These are phyloP conservation scores for Tillandsia leiboldiana DNA, from an alignment of 176 grass and related monocot genomes.

Conservation along the genomic window DNA sequence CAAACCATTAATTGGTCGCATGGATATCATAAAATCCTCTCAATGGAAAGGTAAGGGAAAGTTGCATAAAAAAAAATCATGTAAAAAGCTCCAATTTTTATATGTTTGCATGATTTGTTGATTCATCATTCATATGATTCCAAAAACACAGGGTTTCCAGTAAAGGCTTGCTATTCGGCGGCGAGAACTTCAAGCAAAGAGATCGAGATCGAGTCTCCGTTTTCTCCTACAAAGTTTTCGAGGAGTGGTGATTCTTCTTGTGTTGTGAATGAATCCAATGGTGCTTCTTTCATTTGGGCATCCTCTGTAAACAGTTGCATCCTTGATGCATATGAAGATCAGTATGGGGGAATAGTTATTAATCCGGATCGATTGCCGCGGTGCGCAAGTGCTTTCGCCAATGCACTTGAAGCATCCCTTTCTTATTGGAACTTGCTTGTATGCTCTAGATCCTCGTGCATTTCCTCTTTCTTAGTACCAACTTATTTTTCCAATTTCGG, in stretches of 20 bases:
- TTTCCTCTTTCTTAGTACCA: not conserved
- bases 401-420: conserved; percentile 47
- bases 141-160: conserved; percentile 4
- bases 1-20: not conserved
- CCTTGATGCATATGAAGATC: conserved; percentile 62
- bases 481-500: not conserved
- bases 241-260: conserved; percentile 17
- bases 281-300: conserved; percentile 12
- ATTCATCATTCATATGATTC: not conserved
- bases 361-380: conserved; percentile 48
- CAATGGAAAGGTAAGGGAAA: conserved; percentile 2
- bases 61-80: not conserved
- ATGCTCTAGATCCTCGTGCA: conserved; percentile 13
- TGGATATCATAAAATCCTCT: not conserved
- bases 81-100: not conserved
- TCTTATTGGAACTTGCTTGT: conserved; percentile 68
- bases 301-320: conserved; percentile 36
- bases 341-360: conserved; percentile 84
- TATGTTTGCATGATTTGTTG: not conserved
- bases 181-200: conserved; percentile 21
- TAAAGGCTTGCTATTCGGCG: conserved; percentile 29
- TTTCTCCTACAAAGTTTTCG: conserved; percentile 6
- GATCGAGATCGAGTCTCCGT: conserved; percentile 12
- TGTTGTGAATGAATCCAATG: conserved; percentile 22
- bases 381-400: conserved; percentile 41